Percentiles rank a stretch among this genome's conserved stretches.
Conservation (phyloP, 768 basidiomycete genomes). For the Pleurotus pulmonarius region DNA sequence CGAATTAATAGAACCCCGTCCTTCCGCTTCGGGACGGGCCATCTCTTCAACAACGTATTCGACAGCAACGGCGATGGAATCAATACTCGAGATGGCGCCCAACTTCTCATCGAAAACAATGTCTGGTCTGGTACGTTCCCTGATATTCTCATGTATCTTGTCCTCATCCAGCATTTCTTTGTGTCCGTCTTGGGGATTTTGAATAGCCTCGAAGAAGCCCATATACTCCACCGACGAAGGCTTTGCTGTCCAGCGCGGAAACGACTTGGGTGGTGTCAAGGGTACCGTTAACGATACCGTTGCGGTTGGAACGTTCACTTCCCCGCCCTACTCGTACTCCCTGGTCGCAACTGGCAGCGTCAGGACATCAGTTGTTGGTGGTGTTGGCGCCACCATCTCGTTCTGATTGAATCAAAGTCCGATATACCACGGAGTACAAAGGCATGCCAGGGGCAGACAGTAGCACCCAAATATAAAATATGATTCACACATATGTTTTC, state of each 20-base stretch:
- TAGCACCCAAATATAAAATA: no score
- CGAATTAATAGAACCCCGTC: slow-evolving; percentile 29
- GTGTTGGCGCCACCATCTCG: slow-evolving; percentile 26
- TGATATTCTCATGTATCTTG: background rate
- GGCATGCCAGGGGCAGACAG: no score
- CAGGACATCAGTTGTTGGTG: slow-evolving; percentile 20
- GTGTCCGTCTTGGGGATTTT: background rate
- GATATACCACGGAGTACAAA: no score
- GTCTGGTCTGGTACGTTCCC: slow-evolving; percentile 34
- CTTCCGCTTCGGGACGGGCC: slow-evolving; percentile 42
- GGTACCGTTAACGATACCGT: slow-evolving; percentile 20
- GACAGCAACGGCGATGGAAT: slow-evolving; percentile 30
- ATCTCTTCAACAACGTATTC: slow-evolving; percentile 44
- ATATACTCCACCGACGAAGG: slow-evolving; percentile 38
- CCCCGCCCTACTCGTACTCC: slow-evolving; percentile 29
- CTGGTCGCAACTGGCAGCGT: slow-evolving; percentile 23
- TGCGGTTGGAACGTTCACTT: slow-evolving; percentile 26
- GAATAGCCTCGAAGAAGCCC: slow-evolving; percentile 30
- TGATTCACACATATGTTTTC: no score
- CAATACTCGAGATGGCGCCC: slow-evolving; percentile 19
- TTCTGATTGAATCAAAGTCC: slow-evolving; percentile 15
- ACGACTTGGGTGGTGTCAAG: slow-evolving; percentile 28
- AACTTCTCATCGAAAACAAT: slow-evolving; percentile 45
- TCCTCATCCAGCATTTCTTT: background rate
- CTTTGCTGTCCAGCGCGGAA: slow-evolving; percentile 35